Conservation (phyloP, 2,329 filamentous ascomycete species). For the Lasiodiplodia sp. region DNA sequence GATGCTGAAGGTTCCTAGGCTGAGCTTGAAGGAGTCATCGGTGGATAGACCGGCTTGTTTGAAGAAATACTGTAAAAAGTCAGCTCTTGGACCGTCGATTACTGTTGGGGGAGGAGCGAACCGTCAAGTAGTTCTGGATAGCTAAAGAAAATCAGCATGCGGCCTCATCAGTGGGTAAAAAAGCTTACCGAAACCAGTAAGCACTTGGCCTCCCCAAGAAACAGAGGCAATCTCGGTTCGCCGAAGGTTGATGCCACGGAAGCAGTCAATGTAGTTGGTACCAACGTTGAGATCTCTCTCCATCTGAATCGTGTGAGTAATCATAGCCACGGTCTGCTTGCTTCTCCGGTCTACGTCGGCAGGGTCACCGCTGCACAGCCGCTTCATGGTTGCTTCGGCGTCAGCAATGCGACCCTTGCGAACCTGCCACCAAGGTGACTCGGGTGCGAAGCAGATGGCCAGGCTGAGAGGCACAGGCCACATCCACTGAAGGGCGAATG, state of each 20-base stretch:
- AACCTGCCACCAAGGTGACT: slow-evolving; percentile 77
- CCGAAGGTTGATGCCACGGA: slow-evolving; percentile 77
- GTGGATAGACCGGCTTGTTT: slow-evolving; percentile 53
- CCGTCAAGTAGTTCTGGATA: slow-evolving; percentile 53
- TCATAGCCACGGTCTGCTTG: slow-evolving; percentile 70
- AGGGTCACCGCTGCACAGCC: slow-evolving; percentile 54
- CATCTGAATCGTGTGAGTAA: slow-evolving; percentile 83
- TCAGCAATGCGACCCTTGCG: slow-evolving; percentile 67
- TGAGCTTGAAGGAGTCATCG: slow-evolving; percentile 52
- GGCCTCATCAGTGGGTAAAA: no score
- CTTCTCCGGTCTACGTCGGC: background rate
- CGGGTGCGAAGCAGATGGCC: slow-evolving; percentile 71
- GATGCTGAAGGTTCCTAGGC: slow-evolving; percentile 63
- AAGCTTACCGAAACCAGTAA: slow-evolving; percentile 44
- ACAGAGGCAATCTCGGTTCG: slow-evolving; percentile 74
- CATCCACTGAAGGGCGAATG: slow-evolving; percentile 76
- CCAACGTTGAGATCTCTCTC: slow-evolving; percentile 75
- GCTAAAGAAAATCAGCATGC: slow-evolving; percentile 32
- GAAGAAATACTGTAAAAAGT: slow-evolving; percentile 49
- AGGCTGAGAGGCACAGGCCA: slow-evolving; percentile 72
- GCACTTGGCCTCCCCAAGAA: slow-evolving; percentile 53
- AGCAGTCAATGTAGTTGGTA: slow-evolving; percentile 79
- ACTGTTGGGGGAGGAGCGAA: background rate
- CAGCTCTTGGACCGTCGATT: background rate
- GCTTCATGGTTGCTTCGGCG: slow-evolving; percentile 70